Conservation (phyloP, 1,284 basidiomycete genomes). For the Leccinum cinnamomeum region DNA sequence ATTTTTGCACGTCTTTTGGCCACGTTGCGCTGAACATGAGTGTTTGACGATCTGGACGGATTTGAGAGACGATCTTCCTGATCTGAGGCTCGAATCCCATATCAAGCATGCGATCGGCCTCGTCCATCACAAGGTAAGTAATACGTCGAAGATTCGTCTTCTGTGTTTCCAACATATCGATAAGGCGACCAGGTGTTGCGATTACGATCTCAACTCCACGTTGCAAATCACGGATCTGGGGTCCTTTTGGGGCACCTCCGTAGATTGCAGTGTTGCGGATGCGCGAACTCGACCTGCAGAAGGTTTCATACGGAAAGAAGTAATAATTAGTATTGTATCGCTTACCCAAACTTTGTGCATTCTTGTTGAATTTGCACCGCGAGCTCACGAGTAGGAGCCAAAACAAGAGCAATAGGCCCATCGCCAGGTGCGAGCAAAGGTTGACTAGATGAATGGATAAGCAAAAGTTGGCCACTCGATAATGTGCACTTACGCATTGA, state of each 20-base stretch:
- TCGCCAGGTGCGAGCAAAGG: slow-evolving; percentile 92
- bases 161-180: slow-evolving; percentile 93
- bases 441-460: slow-evolving; percentile 55
- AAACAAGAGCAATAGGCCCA: slow-evolving; percentile 94
- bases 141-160: slow-evolving; percentile 96
- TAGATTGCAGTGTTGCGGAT: slow-evolving; percentile 99
- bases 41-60: slow-evolving; percentile 94
- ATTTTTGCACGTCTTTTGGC: slow-evolving; percentile 99
- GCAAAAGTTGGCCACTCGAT: neutral
- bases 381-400: slow-evolving; percentile 97
- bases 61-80: slow-evolving; percentile 96
- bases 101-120: slow-evolving; percentile 97
- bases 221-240: slow-evolving; percentile 96
- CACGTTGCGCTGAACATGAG: slow-evolving; percentile 99
- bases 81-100: slow-evolving; percentile 99
- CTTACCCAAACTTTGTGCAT: slow-evolving; percentile 94
- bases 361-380: slow-evolving; percentile 99
- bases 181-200: slow-evolving; percentile 87
- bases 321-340: slow-evolving; percentile 9
- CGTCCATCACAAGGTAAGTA: slow-evolving; percentile 99
- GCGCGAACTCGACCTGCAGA: slow-evolving; percentile 80
- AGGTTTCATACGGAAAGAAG: slow-evolving; percentile 5
- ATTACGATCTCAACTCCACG: slow-evolving; percentile 97
- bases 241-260: slow-evolving; percentile 97
- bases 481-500: slow-evolving; percentile 81